phyloP scores from a whole-genome alignment of 2,329 filamentous ascomycete species.

The Aaosphaeria pasadenensis region DNA sequence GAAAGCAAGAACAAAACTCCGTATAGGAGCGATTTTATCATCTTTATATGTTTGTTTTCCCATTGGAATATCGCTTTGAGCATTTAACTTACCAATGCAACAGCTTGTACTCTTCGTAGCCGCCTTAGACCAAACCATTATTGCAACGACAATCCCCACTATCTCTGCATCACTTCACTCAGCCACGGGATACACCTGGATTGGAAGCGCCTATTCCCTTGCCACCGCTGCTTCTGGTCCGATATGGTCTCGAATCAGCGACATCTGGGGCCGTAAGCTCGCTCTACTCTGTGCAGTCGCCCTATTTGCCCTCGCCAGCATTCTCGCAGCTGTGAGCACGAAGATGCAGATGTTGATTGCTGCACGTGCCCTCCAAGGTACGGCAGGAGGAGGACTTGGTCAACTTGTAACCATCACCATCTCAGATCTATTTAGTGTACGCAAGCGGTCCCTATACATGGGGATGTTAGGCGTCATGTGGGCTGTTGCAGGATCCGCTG shows the following conservation, averaged over 20 bases:
- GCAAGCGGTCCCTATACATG: slow-evolving; percentile 43
- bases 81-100: background rate
- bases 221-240: background rate
- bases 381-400: background rate
- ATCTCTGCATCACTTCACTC: slow-evolving; percentile 9
- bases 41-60: background rate
- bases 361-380: background rate
- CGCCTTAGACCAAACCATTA: slow-evolving; percentile 22
- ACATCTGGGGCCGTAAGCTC: slow-evolving; percentile 11
- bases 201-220: background rate
- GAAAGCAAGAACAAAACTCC: background rate
- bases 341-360: slow-evolving; percentile 1
- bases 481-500: slow-evolving; percentile 48
- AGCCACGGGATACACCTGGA: background rate
- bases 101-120: background rate
- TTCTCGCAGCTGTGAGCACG: background rate
- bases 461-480: slow-evolving; percentile 49
- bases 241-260: background rate
- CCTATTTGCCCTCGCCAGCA: background rate
- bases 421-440: slow-evolving; percentile 52
- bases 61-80: background rate
- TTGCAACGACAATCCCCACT: slow-evolving; percentile 9
- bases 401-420: slow-evolving; percentile 46
- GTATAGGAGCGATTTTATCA: background rate
- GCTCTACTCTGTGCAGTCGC: background rate